These are phyloP conservation scores for Ustilago loliicola DNA, from an alignment of 1,284 basidiomycete genomes.

Conservation along the genomic window DNA sequence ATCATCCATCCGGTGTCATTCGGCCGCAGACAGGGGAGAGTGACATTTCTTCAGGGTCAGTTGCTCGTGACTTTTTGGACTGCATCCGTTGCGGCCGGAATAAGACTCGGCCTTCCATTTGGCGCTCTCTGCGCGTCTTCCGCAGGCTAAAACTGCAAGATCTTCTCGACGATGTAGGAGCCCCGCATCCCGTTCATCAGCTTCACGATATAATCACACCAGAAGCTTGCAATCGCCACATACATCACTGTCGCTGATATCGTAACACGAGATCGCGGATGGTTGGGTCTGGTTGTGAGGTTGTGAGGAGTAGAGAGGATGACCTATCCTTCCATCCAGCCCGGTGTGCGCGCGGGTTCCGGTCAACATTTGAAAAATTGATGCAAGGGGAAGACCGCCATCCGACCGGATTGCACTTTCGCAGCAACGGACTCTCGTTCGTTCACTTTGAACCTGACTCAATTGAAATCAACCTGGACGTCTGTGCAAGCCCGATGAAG, in stretches of 20 bases:
- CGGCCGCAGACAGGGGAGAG: neutral
- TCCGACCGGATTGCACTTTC: neutral
- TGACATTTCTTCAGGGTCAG: neutral
- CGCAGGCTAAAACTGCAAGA: neutral
- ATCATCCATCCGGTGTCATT: constrained; percentile 9
- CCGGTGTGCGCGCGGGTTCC: neutral
- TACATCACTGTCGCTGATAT: no score
- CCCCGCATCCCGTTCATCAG: neutral
- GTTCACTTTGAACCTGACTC: no score
- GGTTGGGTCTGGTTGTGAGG: neutral
- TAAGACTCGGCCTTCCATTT: constrained; percentile 29
- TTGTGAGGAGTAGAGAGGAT: neutral
- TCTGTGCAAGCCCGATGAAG: neutral
- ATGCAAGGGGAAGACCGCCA: constrained; percentile 10
- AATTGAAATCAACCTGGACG: no score
- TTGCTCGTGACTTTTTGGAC: constrained; percentile 3
- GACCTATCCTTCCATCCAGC: neutral
- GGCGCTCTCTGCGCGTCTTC: constrained; percentile 6
- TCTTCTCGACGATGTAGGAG: neutral
- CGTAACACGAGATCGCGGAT: no score
- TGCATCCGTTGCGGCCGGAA: constrained; percentile 37
- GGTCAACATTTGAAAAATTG: constrained; percentile 7
- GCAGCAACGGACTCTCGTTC: neutral
- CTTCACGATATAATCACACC: neutral
- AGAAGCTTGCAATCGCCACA: no score